Evolutionary conservation across 2,329 filamentous ascomycete species (phyloP).

Genomic region (Alternaria dauci): DNA sequence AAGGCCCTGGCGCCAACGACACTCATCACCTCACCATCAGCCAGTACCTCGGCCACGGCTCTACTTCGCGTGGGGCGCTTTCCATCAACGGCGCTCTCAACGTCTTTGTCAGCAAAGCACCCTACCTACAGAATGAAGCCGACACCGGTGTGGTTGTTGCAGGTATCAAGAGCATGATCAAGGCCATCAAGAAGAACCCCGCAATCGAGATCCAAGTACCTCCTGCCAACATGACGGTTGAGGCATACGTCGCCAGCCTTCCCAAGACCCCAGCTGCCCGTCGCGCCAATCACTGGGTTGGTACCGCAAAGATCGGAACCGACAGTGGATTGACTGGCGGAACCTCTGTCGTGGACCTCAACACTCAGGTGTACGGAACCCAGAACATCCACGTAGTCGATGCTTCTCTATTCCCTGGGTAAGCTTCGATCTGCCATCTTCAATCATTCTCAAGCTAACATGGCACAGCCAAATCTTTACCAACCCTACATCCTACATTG

Average conservation of each 20-base stretch:
- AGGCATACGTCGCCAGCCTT: conserved; percentile 63
- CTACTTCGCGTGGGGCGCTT: conserved; percentile 68
- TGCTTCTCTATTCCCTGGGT: conserved; percentile 57
- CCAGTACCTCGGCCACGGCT: conserved; percentile 70
- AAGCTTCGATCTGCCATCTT: conserved; percentile 15
- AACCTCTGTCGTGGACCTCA: conserved; percentile 59
- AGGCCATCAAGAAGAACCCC: conserved; percentile 62
- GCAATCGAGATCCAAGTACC: conserved; percentile 67
- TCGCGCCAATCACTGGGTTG: conserved; percentile 59
- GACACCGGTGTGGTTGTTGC: conserved; percentile 71
- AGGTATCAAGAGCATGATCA: conserved; percentile 68
- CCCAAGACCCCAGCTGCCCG: conserved; percentile 51
- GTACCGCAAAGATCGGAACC: conserved; percentile 64
- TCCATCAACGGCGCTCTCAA: conserved; percentile 66
- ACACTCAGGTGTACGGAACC: conserved; percentile 60
- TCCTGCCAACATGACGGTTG: conserved; percentile 58
- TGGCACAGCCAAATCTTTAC: conserved; percentile 42
- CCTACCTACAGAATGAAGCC: conserved; percentile 65
- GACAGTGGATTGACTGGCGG: conserved; percentile 55
- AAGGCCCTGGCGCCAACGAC: conserved; percentile 58
- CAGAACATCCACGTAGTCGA: conserved; percentile 58
- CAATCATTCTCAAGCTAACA: conserved; percentile 18
- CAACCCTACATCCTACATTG: conserved; percentile 52
- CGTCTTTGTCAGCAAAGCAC: conserved; percentile 66
- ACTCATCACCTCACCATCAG: conserved; percentile 54